Conservation (phyloP, 805 yeast genomes). For the Candida takata region DNA sequence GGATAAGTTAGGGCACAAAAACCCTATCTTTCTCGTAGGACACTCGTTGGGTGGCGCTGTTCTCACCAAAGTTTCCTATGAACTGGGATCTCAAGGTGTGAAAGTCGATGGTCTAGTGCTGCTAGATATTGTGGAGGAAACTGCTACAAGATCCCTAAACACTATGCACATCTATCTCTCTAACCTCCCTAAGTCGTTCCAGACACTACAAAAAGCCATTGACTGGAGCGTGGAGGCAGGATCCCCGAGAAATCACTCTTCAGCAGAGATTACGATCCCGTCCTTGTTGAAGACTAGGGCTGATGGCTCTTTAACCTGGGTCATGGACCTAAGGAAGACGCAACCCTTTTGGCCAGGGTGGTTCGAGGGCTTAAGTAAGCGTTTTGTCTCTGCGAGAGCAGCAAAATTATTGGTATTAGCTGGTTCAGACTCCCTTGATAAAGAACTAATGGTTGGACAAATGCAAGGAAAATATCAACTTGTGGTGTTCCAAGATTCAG, state of each 20-base stretch:
- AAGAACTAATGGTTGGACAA: conserved; percentile 83
- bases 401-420: conserved; percentile 76
- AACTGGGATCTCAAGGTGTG: conserved; percentile 15
- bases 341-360: conserved; percentile 72
- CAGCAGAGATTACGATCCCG: conserved; percentile 80
- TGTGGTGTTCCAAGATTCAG: conserved; percentile 71
- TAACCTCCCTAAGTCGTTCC: conserved; percentile 58
- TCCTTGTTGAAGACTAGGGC: conserved; percentile 37
- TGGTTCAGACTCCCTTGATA: conserved; percentile 85
- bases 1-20: conserved; percentile 6
- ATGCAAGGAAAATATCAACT: conserved; percentile 97
- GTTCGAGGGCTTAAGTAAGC: conserved; percentile 64
- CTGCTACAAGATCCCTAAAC: conserved; percentile 64
- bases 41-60: conserved; percentile 94
- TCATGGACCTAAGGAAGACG: conserved; percentile 54
- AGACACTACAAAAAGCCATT: conserved; percentile 50
- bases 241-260: conserved; percentile 44
- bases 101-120: conserved; percentile 60
- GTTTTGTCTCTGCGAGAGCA: conserved; percentile 41
- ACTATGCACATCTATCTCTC: conserved; percentile 62
- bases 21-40: conserved; percentile 58
- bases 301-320: conserved; percentile 43
- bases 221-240: conserved; percentile 68
- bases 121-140: conserved; percentile 91
- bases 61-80: conserved; percentile 44